Base-by-base conservation (phyloP, 225 moss, liverwort and hornwort species). In the Polytrichum formosum region DNA sequence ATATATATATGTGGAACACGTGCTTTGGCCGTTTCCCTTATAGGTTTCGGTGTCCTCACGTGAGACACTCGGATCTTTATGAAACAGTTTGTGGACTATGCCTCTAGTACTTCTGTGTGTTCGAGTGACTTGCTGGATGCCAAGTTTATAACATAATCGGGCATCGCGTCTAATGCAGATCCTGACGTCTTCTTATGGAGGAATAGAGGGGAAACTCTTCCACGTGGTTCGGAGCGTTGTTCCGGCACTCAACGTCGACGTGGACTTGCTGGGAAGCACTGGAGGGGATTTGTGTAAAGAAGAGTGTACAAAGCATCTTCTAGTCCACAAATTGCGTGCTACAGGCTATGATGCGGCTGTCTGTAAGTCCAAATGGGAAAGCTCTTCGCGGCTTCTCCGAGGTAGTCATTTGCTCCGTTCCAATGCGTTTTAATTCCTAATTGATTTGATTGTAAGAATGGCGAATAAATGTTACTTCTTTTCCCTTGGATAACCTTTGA, bases 311-410 rank as follows among this genome's bases (percentile, higher is more conserved):
- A 91, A 91, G 77, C 91, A 91, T 73, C 76, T 91, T 75, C 76
- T 93, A 6, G 84, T 83, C 6, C 78, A 74, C 46, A 80, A 84
- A 26, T 81, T 93, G 70, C 78, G 82, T 64, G 73, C 79, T 16
- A 77, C 74, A 31, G 89, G 87, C 20, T 91, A 86, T 64, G 83
- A 93, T 70, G 87, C 93, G 65, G 86, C 84, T 23, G 79, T 91
- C 18, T 93, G 93, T 82, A 91, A 89, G 78, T 93, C 90, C 22
- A 76, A 77, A 56, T 86, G 87, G 87, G 80, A 76, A 28, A 83
- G 77, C 69, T 87, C 91, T 7, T 82, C 81, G 30, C 70, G 79
- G 53, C 63, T 88, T 27, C 88, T 91, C 64, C 79, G 77, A 90
- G 91, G 93, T 90, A 81, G 25, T 18, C 26, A 65, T 28, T 20